Percentiles rank a stretch among this genome's conserved stretches.
phyloP scores from a whole-genome alignment of 176 grass and related monocot species.

The Secale cereale region DNA sequence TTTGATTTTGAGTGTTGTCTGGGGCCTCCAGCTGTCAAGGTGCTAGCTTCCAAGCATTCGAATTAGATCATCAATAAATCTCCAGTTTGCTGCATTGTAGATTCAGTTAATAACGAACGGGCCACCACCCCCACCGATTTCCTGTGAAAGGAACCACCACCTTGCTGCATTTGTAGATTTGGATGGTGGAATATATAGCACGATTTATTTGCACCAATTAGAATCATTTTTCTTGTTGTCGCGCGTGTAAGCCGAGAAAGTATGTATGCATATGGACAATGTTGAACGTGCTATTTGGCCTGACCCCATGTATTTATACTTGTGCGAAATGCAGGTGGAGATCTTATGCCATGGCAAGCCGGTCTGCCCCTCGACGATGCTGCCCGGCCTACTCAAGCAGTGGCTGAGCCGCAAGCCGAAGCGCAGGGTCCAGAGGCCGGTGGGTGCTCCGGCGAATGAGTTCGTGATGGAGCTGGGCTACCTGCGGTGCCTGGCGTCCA shows the following conservation, averaged over 20 bases:
- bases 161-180: neutral
- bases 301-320: no score
- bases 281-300: neutral
- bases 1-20: neutral
- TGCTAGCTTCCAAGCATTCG: neutral
- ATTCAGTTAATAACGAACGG: neutral
- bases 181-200: neutral
- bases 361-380: no score
- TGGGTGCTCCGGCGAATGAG: no score
- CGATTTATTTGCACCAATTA: neutral
- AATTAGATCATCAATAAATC: conserved; percentile 10
- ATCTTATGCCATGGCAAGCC: no score
- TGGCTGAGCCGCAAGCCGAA: conserved; percentile 42
- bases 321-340: no score
- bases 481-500: conserved; percentile 17
- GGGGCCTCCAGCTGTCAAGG: neutral
- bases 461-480: no score
- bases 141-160: neutral
- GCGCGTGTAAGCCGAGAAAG: no score
- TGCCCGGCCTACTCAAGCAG: conserved; percentile 52
- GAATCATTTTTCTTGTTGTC: neutral
- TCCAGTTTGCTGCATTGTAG: neutral
- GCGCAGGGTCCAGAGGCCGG: conserved; percentile 11
- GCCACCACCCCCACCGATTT: no score
- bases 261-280: neutral